Evolutionary conservation across 306 rosid species (phyloP), one percentile per base, ranked within the genome.

Genomic region (Herpetospermum pedunculosum): DNA sequence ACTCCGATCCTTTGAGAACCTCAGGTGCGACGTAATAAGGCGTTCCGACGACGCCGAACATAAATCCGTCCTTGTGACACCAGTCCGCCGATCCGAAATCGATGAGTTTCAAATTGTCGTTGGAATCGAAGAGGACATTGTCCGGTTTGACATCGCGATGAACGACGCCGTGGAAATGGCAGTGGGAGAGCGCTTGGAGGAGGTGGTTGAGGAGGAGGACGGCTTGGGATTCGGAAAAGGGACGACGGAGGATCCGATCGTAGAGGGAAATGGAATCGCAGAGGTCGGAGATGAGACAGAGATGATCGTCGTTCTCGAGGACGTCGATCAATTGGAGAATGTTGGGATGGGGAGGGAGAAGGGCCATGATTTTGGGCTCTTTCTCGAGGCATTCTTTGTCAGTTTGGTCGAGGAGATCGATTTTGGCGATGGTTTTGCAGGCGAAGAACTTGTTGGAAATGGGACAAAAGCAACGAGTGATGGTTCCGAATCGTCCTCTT

Each of bases 31-130:
- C 88, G 6, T 92, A 92, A 54, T 80, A 88, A 8, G 98, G 96
- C 74, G 96, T 86, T 1, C 94, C 98, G 62, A 92, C 94, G 71
- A 92, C 82, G 3, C 94, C 96, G 10, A 69, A 81, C 80, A 79
- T 72, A 38, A 40, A 43, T 13, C 85, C 78, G 2, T 81, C 94
- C 14, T 91, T 85, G 0, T 77, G 74, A 12, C 81, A 78, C 96
- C 94, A 88, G 77, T 85, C 94, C 0, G 98, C 96, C 1, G 96
- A 92, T 13, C 98, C 98, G 26, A 92, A 92, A 41, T 92, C 98
- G 0, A 92, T 89, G 11, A 92, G 75, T 71, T 89, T 92, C 21
- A 92, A 78, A 43, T 65, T 81, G 8, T 80, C 80, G 5, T 46
- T 49, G 0, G 84, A 76, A 47, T 92, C 92, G 50, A 92, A 92